A percentile compares a stretch with the other conserved stretches of the same genome.
Conservation (phyloP, 169 alveolate species). For the Pseudocohnilembus persalinus region DNA sequence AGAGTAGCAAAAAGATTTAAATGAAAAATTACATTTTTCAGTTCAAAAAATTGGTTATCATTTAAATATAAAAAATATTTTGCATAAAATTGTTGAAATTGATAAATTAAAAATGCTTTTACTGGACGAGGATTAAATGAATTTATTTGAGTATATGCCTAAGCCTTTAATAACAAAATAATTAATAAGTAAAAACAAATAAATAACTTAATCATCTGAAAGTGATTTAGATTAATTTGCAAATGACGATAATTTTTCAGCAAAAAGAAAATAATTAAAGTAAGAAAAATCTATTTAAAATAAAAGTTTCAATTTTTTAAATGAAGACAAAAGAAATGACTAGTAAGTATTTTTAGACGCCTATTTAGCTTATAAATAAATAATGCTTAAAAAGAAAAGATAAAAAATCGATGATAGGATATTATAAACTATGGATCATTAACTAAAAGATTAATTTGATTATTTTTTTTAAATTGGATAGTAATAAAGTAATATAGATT, state of each 20-base stretch:
- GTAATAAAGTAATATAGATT: no score
- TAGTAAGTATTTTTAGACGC: background rate
- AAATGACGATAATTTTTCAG: background rate
- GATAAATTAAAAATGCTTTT: constrained; percentile 18
- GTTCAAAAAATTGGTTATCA: constrained; percentile 8
- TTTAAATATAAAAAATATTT: constrained; percentile 3
- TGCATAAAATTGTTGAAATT: background rate
- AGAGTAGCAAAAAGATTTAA: background rate
- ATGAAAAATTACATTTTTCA: background rate
- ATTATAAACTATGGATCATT: no score
- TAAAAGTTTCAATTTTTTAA: background rate
- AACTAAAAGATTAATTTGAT: no score
- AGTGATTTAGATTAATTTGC: background rate
- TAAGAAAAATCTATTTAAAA: background rate
- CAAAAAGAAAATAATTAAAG: no score
- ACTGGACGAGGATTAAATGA: constrained; percentile 12
- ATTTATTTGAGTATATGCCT: constrained; percentile 7
- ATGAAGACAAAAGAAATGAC: background rate
- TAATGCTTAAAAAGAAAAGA: no score
- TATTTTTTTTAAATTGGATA: no score
- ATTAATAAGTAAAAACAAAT: no score
- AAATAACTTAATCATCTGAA: background rate
- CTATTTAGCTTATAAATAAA: background rate
- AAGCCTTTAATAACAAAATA: background rate
- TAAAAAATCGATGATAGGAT: no score